Evolutionary conservation across 2,329 filamentous ascomycete genomes (phyloP).

Genomic region (Aspergillus quadricinctus): DNA sequence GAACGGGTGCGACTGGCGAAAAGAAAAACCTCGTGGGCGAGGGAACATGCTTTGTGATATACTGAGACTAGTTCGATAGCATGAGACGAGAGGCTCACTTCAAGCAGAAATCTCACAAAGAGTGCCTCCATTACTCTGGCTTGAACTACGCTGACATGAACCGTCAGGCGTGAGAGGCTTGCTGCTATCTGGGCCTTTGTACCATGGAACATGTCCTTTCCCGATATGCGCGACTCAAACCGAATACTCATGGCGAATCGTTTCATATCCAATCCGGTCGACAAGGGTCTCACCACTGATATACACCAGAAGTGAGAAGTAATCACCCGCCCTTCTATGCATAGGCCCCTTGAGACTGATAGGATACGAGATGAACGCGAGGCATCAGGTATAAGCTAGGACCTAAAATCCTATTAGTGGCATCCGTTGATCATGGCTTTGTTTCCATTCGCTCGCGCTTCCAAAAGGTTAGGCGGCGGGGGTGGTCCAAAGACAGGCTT

Average conservation of each 20-base stretch:
- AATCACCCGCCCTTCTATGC: background rate
- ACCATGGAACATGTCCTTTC: background rate
- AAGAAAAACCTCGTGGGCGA: background rate
- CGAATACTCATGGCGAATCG: background rate
- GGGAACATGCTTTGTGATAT: background rate
- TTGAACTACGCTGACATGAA: background rate
- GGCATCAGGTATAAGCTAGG: background rate
- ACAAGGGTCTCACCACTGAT: background rate
- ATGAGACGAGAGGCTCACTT: background rate
- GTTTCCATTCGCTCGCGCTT: slow-evolving; percentile 44
- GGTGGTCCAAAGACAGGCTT: slow-evolving; percentile 47
- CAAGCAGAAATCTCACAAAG: background rate
- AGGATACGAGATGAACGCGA: background rate
- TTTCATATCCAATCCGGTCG: background rate
- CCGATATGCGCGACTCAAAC: background rate
- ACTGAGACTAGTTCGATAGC: background rate
- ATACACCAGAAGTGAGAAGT: background rate
- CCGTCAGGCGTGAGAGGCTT: too few species aligned
- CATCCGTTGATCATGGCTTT: slow-evolving; percentile 42
- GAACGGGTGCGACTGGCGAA: slow-evolving; percentile 6
- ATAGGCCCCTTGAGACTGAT: background rate
- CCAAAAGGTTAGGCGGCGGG: slow-evolving; percentile 47
- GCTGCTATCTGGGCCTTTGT: background rate
- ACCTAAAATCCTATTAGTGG: slow-evolving; percentile 13
- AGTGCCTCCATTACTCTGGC: background rate